Evolutionary conservation across 2,329 filamentous ascomycete species (phyloP).

Genomic region (Monilinia laxa): DNA sequence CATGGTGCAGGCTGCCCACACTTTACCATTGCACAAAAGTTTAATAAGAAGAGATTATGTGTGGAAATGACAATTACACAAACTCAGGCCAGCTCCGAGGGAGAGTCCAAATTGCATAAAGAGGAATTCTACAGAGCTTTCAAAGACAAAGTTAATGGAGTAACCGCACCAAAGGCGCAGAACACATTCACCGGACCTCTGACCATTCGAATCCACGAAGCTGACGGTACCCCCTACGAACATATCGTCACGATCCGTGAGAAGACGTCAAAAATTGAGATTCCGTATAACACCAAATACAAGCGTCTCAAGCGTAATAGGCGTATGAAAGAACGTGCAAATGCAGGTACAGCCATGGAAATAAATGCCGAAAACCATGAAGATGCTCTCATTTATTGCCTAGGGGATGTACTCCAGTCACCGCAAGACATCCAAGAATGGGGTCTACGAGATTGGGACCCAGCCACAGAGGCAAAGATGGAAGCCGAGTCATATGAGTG

Average conservation of each 20-base stretch:
- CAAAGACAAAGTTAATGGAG: slow-evolving; percentile 71
- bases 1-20: slow-evolving; percentile 83
- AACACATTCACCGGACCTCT: slow-evolving; percentile 92
- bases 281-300: slow-evolving; percentile 99
- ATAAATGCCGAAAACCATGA: slow-evolving; percentile 65
- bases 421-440: slow-evolving; percentile 80
- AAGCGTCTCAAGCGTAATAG: slow-evolving; percentile 91
- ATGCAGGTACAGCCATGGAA: slow-evolving; percentile 62
- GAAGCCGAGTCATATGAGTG: slow-evolving; percentile 96
- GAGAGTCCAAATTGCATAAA: slow-evolving; percentile 59
- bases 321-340: slow-evolving; percentile 74
- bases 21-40: slow-evolving; percentile 82
- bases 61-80: slow-evolving; percentile 90
- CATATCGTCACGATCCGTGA: slow-evolving; percentile 97
- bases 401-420: slow-evolving; percentile 85
- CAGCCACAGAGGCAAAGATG: slow-evolving; percentile 87
- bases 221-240: slow-evolving; percentile 96
- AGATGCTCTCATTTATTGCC: slow-evolving; percentile 82
- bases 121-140: slow-evolving; percentile 80
- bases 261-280: slow-evolving; percentile 80
- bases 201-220: slow-evolving; percentile 97
- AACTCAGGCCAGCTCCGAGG: slow-evolving; percentile 52
- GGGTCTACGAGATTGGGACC: slow-evolving; percentile 84
- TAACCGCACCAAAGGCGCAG: slow-evolving; percentile 68
- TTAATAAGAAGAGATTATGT: slow-evolving; percentile 96